Base-by-base conservation (phyloP, 139 green algal genomes). In the Gonium pectorale region DNA sequence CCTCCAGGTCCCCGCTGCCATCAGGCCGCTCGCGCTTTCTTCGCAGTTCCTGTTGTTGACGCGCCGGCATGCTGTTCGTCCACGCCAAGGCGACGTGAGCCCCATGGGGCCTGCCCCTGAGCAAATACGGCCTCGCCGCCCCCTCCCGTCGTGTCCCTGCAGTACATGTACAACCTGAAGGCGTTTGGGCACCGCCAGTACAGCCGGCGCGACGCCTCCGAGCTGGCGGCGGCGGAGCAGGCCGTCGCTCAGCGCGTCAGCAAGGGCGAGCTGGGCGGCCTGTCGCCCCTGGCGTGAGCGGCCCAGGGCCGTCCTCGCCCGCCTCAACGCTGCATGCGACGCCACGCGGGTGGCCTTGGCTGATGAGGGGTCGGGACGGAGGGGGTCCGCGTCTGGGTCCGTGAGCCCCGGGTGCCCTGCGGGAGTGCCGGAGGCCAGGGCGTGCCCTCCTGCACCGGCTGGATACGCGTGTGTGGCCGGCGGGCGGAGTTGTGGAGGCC, bases 111-210 rank as follows among this genome's bases (percentile, higher is more conserved):
- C n/a, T n/a, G n/a, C n/a, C n/a, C n/a, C n/a, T n/a, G n/a, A n/a
- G n/a, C n/a, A n/a, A n/a, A n/a, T n/a, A n/a, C n/a, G n/a, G n/a
- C n/a, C n/a, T n/a, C n/a, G n/a, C 49, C 49, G 13, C 49, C 13
- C 49, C 49, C 17, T 17, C 49, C 49, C 49, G 13, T 56, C 49
- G 9, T 11, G 6, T 27, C 24, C 44, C 5, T 31, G 40, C 72
- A 92, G 85, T 92, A 90, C 81, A 59, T 92, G 59, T 92, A 90
- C 88, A 92, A 92, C 85, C 60, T 92, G 67, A 56, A 92, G 66
- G 43, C 85, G 3, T 89, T 88, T 37, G 88, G 88, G 31, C 88
- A 92, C 81, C 80, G 85, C n/a, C 26, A 40, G 1, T 92, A 82
- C 75, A 89, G 59, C 15, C 67, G 88, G n/a, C 73, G 88, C 19